These are phyloP conservation scores for Amanita subjunquillea DNA, from an alignment of 768 basidiomycete genomes.

Conservation along the genomic window DNA sequence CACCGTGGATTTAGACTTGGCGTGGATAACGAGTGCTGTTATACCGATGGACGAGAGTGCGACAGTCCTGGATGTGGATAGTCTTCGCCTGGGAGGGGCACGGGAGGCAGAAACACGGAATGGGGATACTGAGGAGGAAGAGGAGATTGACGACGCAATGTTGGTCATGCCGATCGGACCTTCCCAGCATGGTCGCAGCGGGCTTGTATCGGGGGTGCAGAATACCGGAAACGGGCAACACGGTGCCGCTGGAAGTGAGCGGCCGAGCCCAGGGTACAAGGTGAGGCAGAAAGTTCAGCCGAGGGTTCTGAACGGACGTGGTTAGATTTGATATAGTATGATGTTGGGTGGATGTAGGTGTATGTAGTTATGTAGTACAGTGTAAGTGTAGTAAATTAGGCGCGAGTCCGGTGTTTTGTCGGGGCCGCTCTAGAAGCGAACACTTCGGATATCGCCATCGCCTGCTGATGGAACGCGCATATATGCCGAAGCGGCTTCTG, in stretches of 20 bases:
- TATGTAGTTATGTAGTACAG: too few species aligned
- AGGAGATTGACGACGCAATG: constrained; percentile 70
- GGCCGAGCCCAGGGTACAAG: not conserved
- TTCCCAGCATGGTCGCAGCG: constrained; percentile 11
- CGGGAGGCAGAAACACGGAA: not conserved
- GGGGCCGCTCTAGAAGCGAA: too few species aligned
- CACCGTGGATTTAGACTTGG: constrained; percentile 4
- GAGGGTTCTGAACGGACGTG: too few species aligned
- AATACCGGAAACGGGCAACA: not conserved
- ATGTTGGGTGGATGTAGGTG: too few species aligned
- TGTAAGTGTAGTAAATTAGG: too few species aligned
- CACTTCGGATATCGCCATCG: too few species aligned
- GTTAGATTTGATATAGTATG: too few species aligned
- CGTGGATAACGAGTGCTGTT: not conserved
- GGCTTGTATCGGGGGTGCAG: constrained; percentile 5
- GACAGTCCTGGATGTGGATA: constrained; percentile 7
- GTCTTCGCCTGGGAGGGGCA: constrained; percentile 3
- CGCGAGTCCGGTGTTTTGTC: too few species aligned
- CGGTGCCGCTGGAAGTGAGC: not conserved
- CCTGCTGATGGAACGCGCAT: too few species aligned
- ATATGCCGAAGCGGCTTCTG: too few species aligned
- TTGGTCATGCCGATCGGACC: constrained; percentile 64
- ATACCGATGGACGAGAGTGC: constrained; percentile 7
- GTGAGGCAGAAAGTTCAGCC: not conserved
- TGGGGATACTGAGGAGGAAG: constrained; percentile 33